A percentile compares a stretch with the other conserved stretches of the same genome.
Evolutionary conservation across 2,329 filamentous ascomycete species (phyloP).

Genomic region (Nectriaceae sp.): DNA sequence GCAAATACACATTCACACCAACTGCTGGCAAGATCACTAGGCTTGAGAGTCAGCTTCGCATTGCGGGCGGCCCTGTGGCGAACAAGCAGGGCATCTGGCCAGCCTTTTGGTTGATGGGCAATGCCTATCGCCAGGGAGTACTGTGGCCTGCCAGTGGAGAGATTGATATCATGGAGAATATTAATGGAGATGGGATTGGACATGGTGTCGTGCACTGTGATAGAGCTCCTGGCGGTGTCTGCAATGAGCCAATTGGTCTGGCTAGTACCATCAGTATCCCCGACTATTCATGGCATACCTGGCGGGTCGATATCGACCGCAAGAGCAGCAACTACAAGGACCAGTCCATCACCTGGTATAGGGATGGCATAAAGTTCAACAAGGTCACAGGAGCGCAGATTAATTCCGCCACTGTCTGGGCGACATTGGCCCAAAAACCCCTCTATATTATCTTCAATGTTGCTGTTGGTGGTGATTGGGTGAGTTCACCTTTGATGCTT

Average conservation of each 20-base stretch:
- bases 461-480: slow-evolving; percentile 56
- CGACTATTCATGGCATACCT: slow-evolving; percentile 48
- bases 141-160: slow-evolving; percentile 57
- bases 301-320: slow-evolving; percentile 53
- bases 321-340: slow-evolving; percentile 44
- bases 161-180: slow-evolving; percentile 59
- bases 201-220: slow-evolving; percentile 58
- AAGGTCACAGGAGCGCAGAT: slow-evolving; percentile 47
- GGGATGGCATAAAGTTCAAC: slow-evolving; percentile 47
- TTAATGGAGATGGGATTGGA: slow-evolving; percentile 50
- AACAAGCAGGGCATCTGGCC: slow-evolving; percentile 59
- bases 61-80: slow-evolving; percentile 43
- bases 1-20: slow-evolving; percentile 49
- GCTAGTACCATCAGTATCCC: slow-evolving; percentile 37
- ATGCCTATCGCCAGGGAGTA: slow-evolving; percentile 48
- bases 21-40: slow-evolving; percentile 45
- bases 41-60: slow-evolving; percentile 48
- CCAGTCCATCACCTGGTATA: slow-evolving; percentile 54
- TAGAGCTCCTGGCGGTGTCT: slow-evolving; percentile 44
- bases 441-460: slow-evolving; percentile 57
- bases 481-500: slow-evolving; percentile 38
- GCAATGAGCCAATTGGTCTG: slow-evolving; percentile 52
- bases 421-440: slow-evolving; percentile 49
- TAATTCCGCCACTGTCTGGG: slow-evolving; percentile 49
- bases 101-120: slow-evolving; percentile 59